Evolutionary conservation across 176 grass and related monocot genomes (phyloP), one percentile per base, ranked within the genome.

Genomic region (Poa annua): DNA sequence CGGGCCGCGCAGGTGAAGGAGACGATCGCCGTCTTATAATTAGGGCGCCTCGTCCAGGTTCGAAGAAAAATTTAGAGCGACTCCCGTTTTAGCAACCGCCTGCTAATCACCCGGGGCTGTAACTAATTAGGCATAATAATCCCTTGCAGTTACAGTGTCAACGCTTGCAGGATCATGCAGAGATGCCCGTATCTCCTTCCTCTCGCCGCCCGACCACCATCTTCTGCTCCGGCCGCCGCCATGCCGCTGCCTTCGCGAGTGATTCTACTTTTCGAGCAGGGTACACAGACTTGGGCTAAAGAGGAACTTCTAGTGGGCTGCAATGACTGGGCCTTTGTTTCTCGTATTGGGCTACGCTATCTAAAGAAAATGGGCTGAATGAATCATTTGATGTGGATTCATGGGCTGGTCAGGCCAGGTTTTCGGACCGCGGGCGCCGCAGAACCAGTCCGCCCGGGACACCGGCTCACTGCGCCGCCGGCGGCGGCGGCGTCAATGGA

Each of bases 11-110:
- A 36, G 70, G 47, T 17, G 70, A 0, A 71, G 44, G 70, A 60
- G 87, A 76, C 17, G 69, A 76, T 73, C 45, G 32, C 51, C 87
- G 51, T 68, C 82, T 81, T 85, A 89, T 76, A 20, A 89, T 89
- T 89, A 89, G 71, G 70, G 24, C 12, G 69, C 42, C 13, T 72
- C 69, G 15, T 49, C 14, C 7, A 15, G 70, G 70, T 50, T 73
- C 70, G 22, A 73, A 29, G 70, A 50, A 32, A 25, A 49, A 26
- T 73, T 73, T 73, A 73, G 87, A 75, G 69, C 56, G 61, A 33
- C 41, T 75, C 87, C 87, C 12, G 71, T 69, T 89, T 89, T 89
- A 89, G 87, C 21, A 59, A 89, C 62, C 34, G 17, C 60, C 51
- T 74, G 53, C 51, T 83, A 10, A 52, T 26, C 65, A 70, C 64